Percentiles rank a stretch among this genome's conserved stretches.
These are phyloP conservation scores for Rhizopogon vesiculosus DNA, from an alignment of 768 basidiomycete genomes.

Conservation along the genomic window DNA sequence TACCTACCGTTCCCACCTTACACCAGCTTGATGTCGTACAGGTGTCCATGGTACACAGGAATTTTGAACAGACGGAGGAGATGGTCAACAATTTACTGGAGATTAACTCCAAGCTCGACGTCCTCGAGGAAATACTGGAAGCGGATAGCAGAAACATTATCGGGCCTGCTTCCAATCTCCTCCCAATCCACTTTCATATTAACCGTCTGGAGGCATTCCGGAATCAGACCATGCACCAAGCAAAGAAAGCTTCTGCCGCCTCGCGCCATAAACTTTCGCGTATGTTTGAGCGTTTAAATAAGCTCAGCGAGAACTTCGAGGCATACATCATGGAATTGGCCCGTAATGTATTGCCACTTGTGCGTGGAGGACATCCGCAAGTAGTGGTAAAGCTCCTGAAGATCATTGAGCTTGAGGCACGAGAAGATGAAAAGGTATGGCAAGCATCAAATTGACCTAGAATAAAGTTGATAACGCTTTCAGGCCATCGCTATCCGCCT, in stretches of 20 bases:
- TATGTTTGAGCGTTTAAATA: slow-evolving; percentile 84
- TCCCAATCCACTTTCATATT: slow-evolving; percentile 87
- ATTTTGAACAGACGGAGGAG: slow-evolving; percentile 92
- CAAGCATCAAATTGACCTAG: not conserved
- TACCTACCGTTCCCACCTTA: not conserved
- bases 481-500: slow-evolving; percentile 92
- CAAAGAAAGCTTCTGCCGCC: slow-evolving; percentile 71
- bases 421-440: slow-evolving; percentile 87
- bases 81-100: slow-evolving; percentile 93
- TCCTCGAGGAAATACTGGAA: slow-evolving; percentile 73
- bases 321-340: slow-evolving; percentile 77
- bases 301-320: slow-evolving; percentile 79
- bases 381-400: slow-evolving; percentile 93
- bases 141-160: slow-evolving; percentile 72
- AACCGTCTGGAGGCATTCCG: slow-evolving; percentile 91
- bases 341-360: slow-evolving; percentile 71
- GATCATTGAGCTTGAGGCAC: slow-evolving; percentile 89
- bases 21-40: slow-evolving; percentile 26
- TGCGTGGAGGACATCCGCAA: slow-evolving; percentile 70
- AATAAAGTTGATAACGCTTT: not conserved
- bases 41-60: slow-evolving; percentile 95
- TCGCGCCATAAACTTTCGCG: slow-evolving; percentile 65
- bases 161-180: slow-evolving; percentile 84
- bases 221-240: slow-evolving; percentile 92
- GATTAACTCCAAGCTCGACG: slow-evolving; percentile 81